Percentiles rank a stretch among this genome's conserved stretches.
Conservation (phyloP, 2,329 filamentous ascomycete species). For the Penicillium olsonii region DNA sequence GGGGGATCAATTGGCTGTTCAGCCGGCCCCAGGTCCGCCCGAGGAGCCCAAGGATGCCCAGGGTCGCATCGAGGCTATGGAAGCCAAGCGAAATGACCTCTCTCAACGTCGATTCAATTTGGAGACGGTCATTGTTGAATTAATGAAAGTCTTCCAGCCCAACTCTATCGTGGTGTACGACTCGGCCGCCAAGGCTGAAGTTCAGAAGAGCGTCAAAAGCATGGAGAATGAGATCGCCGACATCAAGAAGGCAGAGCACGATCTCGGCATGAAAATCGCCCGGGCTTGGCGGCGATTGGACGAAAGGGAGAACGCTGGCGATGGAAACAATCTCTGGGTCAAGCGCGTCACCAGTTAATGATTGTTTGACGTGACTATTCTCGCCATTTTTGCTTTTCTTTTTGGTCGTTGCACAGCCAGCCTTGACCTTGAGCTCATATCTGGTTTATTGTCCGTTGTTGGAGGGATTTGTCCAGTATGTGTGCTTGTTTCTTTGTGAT, state of each 20-base stretch:
- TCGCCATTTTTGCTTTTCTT: too few species aligned
- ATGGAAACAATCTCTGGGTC: constrained; percentile 72
- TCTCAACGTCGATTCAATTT: constrained; percentile 70
- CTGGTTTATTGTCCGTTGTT: background rate
- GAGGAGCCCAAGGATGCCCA: constrained; percentile 55
- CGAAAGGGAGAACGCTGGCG: constrained; percentile 52
- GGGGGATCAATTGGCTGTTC: constrained; percentile 21
- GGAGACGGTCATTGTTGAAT: constrained; percentile 70
- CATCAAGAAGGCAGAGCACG: constrained; percentile 74
- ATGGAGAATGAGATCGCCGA: constrained; percentile 69
- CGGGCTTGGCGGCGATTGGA: constrained; percentile 74
- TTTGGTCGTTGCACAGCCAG: background rate
- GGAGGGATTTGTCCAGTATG: background rate
- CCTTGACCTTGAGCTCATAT: background rate
- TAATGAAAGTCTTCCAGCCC: constrained; percentile 75
- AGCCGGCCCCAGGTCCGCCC: constrained; percentile 61
- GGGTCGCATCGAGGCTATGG: constrained; percentile 67
- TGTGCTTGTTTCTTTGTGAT: constrained; percentile 2
- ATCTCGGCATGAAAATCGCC: constrained; percentile 73
- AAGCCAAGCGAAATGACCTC: constrained; percentile 66
- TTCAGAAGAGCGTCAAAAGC: constrained; percentile 65
- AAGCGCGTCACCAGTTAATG: constrained; percentile 68
- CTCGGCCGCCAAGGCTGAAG: constrained; percentile 60
- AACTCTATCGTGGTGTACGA: constrained; percentile 65
- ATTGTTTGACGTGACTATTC: background rate